A percentile compares a stretch with the other conserved stretches of the same genome.
Evolutionary conservation across 2,329 filamentous ascomycete species (phyloP).

Genomic region (Tricladium varicosporioides): DNA sequence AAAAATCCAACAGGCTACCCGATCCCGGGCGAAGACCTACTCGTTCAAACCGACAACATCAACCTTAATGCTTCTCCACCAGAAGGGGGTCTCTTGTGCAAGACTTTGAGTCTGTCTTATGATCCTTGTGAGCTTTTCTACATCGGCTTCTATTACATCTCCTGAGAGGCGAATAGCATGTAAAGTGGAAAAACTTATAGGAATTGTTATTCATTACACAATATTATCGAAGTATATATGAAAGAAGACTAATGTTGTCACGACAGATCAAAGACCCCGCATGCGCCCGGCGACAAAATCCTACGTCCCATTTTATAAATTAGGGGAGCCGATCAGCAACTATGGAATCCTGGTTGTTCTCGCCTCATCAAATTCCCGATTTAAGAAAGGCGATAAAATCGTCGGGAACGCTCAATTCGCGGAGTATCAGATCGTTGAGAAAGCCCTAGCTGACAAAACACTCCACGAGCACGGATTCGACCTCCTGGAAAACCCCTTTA

Average conservation of each 20-base stretch:
- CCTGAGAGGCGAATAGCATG: background rate
- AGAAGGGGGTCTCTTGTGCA: slow-evolving; percentile 64
- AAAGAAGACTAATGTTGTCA: no score
- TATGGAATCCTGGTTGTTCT: slow-evolving; percentile 64
- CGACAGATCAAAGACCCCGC: slow-evolving; percentile 33
- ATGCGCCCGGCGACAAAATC: slow-evolving; percentile 55
- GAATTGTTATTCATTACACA: no score
- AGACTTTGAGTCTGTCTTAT: slow-evolving; percentile 71
- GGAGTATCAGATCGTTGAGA: slow-evolving; percentile 63
- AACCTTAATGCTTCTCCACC: slow-evolving; percentile 60
- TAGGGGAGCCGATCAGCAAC: slow-evolving; percentile 61
- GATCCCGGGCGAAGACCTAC: slow-evolving; percentile 66
- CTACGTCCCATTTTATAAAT: slow-evolving; percentile 53
- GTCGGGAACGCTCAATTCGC: slow-evolving; percentile 55
- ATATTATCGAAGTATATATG: slow-evolving; percentile 48
- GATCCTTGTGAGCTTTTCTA: slow-evolving; percentile 59
- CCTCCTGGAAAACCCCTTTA: slow-evolving; percentile 66
- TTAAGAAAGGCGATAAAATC: slow-evolving; percentile 65
- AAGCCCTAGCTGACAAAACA: slow-evolving; percentile 33
- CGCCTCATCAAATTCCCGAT: slow-evolving; percentile 60
- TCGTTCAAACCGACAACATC: slow-evolving; percentile 63
- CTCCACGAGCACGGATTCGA: slow-evolving; percentile 39
- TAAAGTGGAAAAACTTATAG: background rate
- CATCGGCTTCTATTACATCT: background rate
- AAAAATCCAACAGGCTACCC: slow-evolving; percentile 63